These are phyloP conservation scores for Aspergillus saccharolyticus DNA, from an alignment of 495 filamentous ascomycete species.

Conservation along the genomic window DNA sequence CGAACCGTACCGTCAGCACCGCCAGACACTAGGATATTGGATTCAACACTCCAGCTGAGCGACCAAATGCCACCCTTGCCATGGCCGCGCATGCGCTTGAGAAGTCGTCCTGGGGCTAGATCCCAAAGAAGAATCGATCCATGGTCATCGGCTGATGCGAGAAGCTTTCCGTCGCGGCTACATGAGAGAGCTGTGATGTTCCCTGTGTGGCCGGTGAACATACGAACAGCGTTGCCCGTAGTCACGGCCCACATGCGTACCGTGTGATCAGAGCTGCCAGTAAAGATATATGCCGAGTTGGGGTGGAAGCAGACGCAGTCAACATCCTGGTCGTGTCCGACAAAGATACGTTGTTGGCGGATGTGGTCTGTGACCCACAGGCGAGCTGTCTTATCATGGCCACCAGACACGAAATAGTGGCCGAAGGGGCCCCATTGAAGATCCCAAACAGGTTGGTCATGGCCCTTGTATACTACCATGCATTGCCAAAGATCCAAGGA, in stretches of 20 bases:
- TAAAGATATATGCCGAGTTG: slow-evolving; percentile 88
- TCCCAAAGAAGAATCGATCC: slow-evolving; percentile 93
- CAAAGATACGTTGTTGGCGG: slow-evolving; percentile 79
- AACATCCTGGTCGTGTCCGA: slow-evolving; percentile 85
- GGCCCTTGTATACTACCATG: slow-evolving; percentile 87
- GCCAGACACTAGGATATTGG: slow-evolving; percentile 77
- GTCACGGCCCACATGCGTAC: slow-evolving; percentile 96
- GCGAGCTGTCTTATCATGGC: slow-evolving; percentile 82
- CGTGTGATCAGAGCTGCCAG: slow-evolving; percentile 80
- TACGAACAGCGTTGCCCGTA: slow-evolving; percentile 75
- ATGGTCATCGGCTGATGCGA: slow-evolving; percentile 80
- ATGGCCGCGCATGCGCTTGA: slow-evolving; percentile 92
- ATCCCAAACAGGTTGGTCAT: slow-evolving; percentile 83
- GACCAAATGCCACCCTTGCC: slow-evolving; percentile 92
- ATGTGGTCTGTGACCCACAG: slow-evolving; percentile 90
- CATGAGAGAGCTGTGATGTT: slow-evolving; percentile 78
- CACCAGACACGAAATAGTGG: slow-evolving; percentile 87
- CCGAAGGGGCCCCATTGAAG: slow-evolving; percentile 88
- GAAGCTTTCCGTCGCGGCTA: slow-evolving; percentile 76
- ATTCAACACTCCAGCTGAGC: slow-evolving; percentile 85
- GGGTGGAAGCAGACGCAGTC: slow-evolving; percentile 86
- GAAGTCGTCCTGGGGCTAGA: slow-evolving; percentile 69
- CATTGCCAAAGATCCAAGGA: slow-evolving; percentile 84
- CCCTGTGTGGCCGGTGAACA: slow-evolving; percentile 88
- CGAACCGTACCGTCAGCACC: slow-evolving; percentile 91